phyloP scores from a whole-genome alignment of 176 grass and related monocot species.

The Phragmites australis region DNA sequence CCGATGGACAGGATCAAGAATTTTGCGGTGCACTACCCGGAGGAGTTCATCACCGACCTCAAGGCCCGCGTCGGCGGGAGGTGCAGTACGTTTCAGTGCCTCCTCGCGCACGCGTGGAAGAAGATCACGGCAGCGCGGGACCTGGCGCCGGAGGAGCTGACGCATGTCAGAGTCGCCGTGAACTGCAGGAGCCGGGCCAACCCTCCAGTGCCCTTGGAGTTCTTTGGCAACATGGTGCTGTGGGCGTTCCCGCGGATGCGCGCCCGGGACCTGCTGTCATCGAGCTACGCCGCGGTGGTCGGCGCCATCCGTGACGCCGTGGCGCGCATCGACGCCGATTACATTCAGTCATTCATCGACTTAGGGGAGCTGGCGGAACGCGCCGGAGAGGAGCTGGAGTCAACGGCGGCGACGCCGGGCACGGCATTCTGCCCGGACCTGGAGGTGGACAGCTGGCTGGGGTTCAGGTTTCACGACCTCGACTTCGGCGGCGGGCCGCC shows the following conservation, averaged over 20 bases:
- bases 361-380: slow-evolving; percentile 8
- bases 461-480: slow-evolving; percentile 45
- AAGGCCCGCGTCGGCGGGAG: slow-evolving; percentile 6
- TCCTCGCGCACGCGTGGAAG: slow-evolving; percentile 45
- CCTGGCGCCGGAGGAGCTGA: neutral
- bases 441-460: slow-evolving; percentile 54
- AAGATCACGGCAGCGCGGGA: slow-evolving; percentile 36
- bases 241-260: slow-evolving; percentile 43
- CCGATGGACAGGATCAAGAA: slow-evolving; percentile 19
- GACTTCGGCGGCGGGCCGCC: slow-evolving; percentile 45
- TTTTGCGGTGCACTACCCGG: slow-evolving; percentile 1
- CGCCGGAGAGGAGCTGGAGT: slow-evolving; percentile 21
- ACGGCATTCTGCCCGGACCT: slow-evolving; percentile 37
- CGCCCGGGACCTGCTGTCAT: slow-evolving; percentile 17
- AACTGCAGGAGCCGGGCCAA: slow-evolving; percentile 31
- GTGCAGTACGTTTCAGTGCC: slow-evolving; percentile 48
- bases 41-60: slow-evolving; percentile 33
- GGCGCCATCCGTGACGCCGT: slow-evolving; percentile 38
- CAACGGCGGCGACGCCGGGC: slow-evolving; percentile 26
- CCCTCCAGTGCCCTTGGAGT: slow-evolving; percentile 13
- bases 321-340: slow-evolving; percentile 15
- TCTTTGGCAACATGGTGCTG: slow-evolving; percentile 53
- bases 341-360: slow-evolving; percentile 53
- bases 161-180: slow-evolving; percentile 37
- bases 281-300: slow-evolving; percentile 7